A percentile compares a stretch with the other conserved stretches of the same genome.
These are phyloP conservation scores for Botrytis aclada DNA, from an alignment of 2,329 filamentous ascomycete species.

Conservation along the genomic window DNA sequence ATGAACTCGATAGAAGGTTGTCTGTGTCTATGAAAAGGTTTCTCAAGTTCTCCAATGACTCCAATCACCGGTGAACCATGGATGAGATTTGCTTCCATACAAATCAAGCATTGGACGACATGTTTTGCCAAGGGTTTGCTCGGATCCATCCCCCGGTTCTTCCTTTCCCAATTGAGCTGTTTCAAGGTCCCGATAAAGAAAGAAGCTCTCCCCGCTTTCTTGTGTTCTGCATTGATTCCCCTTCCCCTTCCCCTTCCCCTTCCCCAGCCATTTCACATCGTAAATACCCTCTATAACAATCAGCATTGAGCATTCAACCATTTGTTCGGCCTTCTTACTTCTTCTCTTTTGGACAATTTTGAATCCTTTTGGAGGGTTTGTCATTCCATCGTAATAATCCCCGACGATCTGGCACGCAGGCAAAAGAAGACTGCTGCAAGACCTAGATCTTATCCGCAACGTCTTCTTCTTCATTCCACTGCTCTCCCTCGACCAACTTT, in stretches of 20 bases:
- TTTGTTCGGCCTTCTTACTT: not conserved
- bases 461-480: not conserved
- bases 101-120: not conserved
- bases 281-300: slow-evolving; percentile 3
- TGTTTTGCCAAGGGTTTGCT: not conserved
- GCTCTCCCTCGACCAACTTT: not conserved
- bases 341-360: slow-evolving; percentile 3
- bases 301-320: not conserved
- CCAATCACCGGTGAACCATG: not conserved
- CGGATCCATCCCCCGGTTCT: not conserved
- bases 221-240: not conserved
- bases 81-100: not conserved
- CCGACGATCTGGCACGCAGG: slow-evolving; percentile 14
- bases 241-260: not conserved
- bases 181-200: slow-evolving; percentile 23
- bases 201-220: slow-evolving; percentile 28
- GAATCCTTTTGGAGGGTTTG: not conserved
- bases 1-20: not conserved
- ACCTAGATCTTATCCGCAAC: not conserved
- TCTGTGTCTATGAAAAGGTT: not conserved
- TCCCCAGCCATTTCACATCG: slow-evolving; percentile 11
- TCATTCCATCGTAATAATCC: not conserved
- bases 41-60: not conserved
- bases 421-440: not conserved
- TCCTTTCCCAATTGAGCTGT: not conserved